These are phyloP conservation scores for Bipolaris sorokiniana DNA, from an alignment of 2,329 filamentous ascomycete species.

Conservation along the genomic window DNA sequence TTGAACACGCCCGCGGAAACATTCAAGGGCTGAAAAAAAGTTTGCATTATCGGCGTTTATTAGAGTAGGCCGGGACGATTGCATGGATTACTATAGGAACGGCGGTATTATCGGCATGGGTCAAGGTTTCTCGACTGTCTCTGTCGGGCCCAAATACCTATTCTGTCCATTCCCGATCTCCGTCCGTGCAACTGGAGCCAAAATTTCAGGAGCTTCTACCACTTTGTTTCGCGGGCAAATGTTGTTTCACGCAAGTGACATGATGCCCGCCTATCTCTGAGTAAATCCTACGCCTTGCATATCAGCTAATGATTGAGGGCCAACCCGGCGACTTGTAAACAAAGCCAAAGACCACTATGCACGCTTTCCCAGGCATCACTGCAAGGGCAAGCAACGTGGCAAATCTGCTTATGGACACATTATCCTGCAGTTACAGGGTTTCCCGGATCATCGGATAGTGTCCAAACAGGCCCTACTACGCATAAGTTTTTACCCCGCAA, in stretches of 20 bases:
- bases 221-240: background rate
- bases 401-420: background rate
- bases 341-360: too few species aligned
- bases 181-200: background rate
- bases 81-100: background rate
- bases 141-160: background rate
- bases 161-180: background rate
- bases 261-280: too few species aligned
- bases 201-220: background rate
- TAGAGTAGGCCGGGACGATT: background rate
- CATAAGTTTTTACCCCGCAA: constrained; percentile 11
- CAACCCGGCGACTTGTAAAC: too few species aligned
- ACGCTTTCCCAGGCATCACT: too few species aligned
- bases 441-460: background rate
- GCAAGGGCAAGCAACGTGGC: background rate
- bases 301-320: too few species aligned
- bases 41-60: background rate
- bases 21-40: background rate
- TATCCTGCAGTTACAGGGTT: background rate
- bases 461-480: too few species aligned
- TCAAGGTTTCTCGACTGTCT: background rate
- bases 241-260: too few species aligned
- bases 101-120: background rate
- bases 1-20: background rate
- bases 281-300: too few species aligned